Percentiles rank a stretch among this genome's conserved stretches.
These are phyloP conservation scores for Dactylellina cionopaga DNA, from an alignment of 2,329 filamentous ascomycete genomes.

Conservation along the genomic window DNA sequence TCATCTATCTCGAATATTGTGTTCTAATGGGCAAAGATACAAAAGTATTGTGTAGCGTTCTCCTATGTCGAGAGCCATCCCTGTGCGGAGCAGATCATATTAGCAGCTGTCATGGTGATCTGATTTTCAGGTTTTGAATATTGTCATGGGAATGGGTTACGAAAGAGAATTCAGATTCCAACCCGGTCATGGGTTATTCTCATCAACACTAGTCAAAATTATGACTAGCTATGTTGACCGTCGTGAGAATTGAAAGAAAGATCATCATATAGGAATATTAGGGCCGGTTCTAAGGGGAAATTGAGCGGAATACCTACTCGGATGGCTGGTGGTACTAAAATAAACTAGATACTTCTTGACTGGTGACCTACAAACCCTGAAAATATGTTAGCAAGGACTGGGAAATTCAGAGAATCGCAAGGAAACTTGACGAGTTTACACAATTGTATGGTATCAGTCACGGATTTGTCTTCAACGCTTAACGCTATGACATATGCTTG, in stretches of 20 bases:
- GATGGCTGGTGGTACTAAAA: too few species aligned
- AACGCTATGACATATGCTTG: constrained; percentile 58
- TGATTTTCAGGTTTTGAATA: neutral
- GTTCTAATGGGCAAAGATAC: too few species aligned
- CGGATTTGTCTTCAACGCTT: constrained; percentile 51
- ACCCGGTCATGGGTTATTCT: constrained; percentile 57
- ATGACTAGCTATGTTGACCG: constrained; percentile 57
- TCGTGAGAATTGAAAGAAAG: constrained; percentile 56
- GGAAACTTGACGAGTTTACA: constrained; percentile 18
- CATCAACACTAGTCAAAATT: constrained; percentile 55
- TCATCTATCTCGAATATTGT: too few species aligned
- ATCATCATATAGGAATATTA: constrained; percentile 55
- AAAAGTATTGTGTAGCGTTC: too few species aligned
- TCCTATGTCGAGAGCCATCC: too few species aligned
- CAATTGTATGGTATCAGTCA: constrained; percentile 51
- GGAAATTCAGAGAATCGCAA: neutral
- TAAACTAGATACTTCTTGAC: too few species aligned
- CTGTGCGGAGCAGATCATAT: neutral
- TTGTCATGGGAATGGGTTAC: neutral
- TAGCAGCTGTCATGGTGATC: neutral
- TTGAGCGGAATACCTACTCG: too few species aligned
- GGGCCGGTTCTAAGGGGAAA: too few species aligned
- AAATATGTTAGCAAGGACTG: neutral
- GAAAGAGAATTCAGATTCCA: constrained; percentile 54
- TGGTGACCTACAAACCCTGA: too few species aligned